phyloP scores from a whole-genome alignment of 2,329 filamentous ascomycete species.

The Arthrobotrys pseudoclavata region DNA sequence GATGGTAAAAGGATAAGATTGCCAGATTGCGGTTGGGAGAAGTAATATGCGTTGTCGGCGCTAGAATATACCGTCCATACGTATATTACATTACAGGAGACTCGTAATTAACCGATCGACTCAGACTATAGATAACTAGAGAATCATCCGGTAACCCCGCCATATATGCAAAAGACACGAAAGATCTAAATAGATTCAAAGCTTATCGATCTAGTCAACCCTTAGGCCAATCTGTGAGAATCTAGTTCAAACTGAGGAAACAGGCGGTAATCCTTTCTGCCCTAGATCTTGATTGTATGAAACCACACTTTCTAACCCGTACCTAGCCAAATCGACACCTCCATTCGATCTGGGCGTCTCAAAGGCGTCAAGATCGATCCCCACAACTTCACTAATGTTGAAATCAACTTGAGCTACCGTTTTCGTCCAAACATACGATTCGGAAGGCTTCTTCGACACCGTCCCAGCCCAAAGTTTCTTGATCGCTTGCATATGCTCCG shows the following conservation, averaged over 20 bases:
- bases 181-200: too few relatives aligned
- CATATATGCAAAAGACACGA: too few relatives aligned
- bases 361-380: background rate
- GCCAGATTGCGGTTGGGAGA: too few relatives aligned
- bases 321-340: background rate
- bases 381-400: background rate
- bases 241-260: background rate
- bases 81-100: too few relatives aligned
- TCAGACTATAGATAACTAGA: too few relatives aligned
- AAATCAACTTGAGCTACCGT: background rate
- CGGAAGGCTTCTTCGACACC: background rate
- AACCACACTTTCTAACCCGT: background rate
- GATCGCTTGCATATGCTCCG: slow-evolving; percentile 1
- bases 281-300: background rate
- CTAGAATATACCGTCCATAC: too few relatives aligned
- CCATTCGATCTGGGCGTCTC: background rate
- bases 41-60: too few relatives aligned
- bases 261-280: background rate
- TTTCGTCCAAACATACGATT: slow-evolving; percentile 3
- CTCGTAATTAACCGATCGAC: too few relatives aligned
- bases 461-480: slow-evolving; percentile 11
- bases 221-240: too few relatives aligned
- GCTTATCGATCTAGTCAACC: too few relatives aligned
- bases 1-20: too few relatives aligned
- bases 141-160: too few relatives aligned